Conservation (phyloP, 2,329 filamentous ascomycete genomes). For the Daldinia sp. region DNA sequence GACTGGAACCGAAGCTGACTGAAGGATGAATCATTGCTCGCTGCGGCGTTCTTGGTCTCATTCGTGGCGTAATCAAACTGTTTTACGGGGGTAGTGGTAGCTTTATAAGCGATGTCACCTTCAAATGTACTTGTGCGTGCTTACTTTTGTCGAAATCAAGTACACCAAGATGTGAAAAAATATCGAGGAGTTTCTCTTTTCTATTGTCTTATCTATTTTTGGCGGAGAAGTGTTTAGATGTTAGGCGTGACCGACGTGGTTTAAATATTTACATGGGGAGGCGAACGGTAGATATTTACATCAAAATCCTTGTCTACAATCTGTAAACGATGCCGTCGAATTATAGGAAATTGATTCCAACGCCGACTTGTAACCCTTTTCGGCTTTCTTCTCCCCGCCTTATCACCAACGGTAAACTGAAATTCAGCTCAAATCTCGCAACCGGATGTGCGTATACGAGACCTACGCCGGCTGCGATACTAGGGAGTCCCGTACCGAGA, state of each 20-base stretch:
- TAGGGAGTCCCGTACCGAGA: slow-evolving; percentile 79
- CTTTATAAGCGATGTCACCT: too few species aligned
- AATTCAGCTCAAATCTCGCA: slow-evolving; percentile 94
- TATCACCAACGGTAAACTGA: slow-evolving; percentile 84
- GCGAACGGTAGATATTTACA: slow-evolving; percentile 18
- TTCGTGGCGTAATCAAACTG: neutral
- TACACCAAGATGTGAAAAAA: too few species aligned
- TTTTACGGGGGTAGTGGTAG: too few species aligned
- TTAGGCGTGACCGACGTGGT: neutral
- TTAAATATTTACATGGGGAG: slow-evolving; percentile 20
- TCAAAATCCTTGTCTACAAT: neutral
- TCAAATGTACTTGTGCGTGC: too few species aligned
- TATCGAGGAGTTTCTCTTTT: too few species aligned
- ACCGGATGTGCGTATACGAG: slow-evolving; percentile 95
- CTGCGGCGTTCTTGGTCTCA: neutral
- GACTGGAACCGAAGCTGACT: neutral
- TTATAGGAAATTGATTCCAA: slow-evolving; percentile 94
- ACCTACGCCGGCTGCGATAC: slow-evolving; percentile 84
- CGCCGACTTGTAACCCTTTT: slow-evolving; percentile 94
- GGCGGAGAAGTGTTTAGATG: neutral
- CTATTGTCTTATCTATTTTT: neutral
- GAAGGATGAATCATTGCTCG: neutral
- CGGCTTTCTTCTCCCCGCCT: slow-evolving; percentile 85
- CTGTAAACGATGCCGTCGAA: neutral
- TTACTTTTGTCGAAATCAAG: too few species aligned